A percentile compares a stretch with the other conserved stretches of the same genome.
Evolutionary conservation across 139 green algal genomes (phyloP).

Genomic region (Tetradesmus obliquus): DNA sequence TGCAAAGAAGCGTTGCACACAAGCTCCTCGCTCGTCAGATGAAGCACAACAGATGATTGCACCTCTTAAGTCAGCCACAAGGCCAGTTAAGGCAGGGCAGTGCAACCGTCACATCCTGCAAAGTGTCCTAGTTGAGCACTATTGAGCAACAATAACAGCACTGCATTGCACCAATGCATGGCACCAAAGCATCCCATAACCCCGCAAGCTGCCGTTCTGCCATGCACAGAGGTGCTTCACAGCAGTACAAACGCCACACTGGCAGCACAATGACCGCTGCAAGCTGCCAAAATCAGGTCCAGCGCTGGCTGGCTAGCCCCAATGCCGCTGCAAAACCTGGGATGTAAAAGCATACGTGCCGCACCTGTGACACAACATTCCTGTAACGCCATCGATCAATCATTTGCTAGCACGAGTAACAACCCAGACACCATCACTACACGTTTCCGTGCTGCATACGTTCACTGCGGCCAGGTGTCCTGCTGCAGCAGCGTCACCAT

Average conservation of each 20-base stretch:
- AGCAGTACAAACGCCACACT: not conserved
- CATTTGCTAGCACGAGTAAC: too few species aligned
- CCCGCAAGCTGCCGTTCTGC: too few species aligned
- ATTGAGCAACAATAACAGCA: not conserved
- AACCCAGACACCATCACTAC: too few species aligned
- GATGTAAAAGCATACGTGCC: not conserved
- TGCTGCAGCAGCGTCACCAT: constrained; percentile 6
- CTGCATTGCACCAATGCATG: not conserved
- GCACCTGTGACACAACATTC: not conserved
- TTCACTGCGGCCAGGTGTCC: not conserved
- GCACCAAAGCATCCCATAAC: not conserved
- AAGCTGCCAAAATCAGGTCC: not conserved
- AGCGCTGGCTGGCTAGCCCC: not conserved
- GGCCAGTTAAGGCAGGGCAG: not conserved
- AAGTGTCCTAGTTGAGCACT: not conserved
- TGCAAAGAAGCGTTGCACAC: not conserved
- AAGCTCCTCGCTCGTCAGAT: not conserved
- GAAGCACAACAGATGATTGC: too few species aligned
- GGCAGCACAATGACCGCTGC: not conserved
- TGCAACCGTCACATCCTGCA: not conserved
- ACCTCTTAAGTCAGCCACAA: not conserved
- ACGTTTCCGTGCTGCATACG: too few species aligned
- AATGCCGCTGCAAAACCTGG: not conserved
- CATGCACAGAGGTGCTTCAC: not conserved
- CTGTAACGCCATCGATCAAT: not conserved